Evolutionary conservation across 2,329 filamentous ascomycete genomes (phyloP).

Genomic region (Penicillium occitanis): DNA sequence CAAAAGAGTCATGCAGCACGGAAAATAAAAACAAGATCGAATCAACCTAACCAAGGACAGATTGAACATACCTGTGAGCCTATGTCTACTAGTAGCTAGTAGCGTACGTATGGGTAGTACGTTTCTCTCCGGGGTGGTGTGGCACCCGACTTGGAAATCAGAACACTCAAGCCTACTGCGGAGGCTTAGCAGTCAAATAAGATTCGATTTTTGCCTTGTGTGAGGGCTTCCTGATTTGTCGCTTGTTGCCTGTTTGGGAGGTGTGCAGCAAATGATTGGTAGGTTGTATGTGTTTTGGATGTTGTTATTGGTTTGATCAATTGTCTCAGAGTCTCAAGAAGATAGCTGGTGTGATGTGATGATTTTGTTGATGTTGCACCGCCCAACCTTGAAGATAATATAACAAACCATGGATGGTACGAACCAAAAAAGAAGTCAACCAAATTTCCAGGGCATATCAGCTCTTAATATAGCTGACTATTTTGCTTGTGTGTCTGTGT

Average conservation of each 20-base stretch:
- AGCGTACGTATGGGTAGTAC: slow-evolving; percentile 12
- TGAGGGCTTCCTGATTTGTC: not conserved
- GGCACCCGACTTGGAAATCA: slow-evolving; percentile 6
- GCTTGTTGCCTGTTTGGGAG: slow-evolving; percentile 9
- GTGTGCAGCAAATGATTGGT: slow-evolving; percentile 6
- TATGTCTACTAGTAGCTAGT: slow-evolving; percentile 4
- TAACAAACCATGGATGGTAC: not conserved
- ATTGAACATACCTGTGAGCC: slow-evolving; percentile 8
- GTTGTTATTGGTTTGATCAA: slow-evolving; percentile 10
- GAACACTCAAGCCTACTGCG: not conserved
- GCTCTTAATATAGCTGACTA: slow-evolving; percentile 8
- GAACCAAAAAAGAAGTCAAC: not conserved
- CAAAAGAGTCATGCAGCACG: slow-evolving; percentile 15
- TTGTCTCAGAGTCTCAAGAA: not conserved
- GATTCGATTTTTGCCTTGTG: not conserved
- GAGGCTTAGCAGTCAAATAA: slow-evolving; percentile 10
- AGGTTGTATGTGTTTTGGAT: slow-evolving; percentile 4
- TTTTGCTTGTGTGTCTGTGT: not conserved
- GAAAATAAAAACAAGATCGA: slow-evolving; percentile 12
- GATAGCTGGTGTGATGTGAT: slow-evolving; percentile 10
- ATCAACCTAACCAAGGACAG: slow-evolving; percentile 2
- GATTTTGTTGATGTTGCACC: not conserved
- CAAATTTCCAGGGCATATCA: not conserved
- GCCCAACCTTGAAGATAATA: not conserved
- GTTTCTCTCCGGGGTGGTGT: slow-evolving; percentile 11